Evolutionary conservation across 2,329 filamentous ascomycete genomes (phyloP).

Genomic region (Myriosclerotinia duriaeana): DNA sequence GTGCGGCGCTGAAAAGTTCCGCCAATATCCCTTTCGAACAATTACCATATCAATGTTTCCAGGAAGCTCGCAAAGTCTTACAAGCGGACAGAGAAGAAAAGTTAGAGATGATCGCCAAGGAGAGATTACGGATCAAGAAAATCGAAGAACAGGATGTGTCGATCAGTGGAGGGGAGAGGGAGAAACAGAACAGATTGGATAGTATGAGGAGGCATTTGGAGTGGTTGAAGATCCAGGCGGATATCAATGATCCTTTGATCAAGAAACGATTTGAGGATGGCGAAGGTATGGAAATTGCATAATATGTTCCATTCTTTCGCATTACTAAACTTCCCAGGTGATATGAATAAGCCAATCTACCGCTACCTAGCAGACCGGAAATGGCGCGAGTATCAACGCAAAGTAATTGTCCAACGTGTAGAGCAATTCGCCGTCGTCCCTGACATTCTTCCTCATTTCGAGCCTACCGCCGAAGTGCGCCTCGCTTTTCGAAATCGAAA

Average conservation of each 20-base stretch:
- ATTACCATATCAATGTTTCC: conserved; percentile 95
- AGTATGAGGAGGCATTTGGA: conserved; percentile 74
- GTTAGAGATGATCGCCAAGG: conserved; percentile 66
- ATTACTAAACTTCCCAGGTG: conserved; percentile 55
- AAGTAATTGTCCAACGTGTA: conserved; percentile 80
- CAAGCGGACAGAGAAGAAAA: conserved; percentile 79
- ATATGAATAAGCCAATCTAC: conserved; percentile 97
- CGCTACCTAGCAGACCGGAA: conserved; percentile 81
- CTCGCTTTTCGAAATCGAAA: conserved; percentile 73
- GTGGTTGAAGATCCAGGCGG: conserved; percentile 80
- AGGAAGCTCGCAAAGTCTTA: conserved; percentile 86
- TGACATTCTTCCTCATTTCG: conserved; percentile 78
- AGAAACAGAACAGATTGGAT: conserved; percentile 64
- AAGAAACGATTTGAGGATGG: conserved; percentile 95
- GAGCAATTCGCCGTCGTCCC: conserved; percentile 83
- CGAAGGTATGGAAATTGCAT: conserved; percentile 58
- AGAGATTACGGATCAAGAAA: conserved; percentile 66
- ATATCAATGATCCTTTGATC: conserved; percentile 91
- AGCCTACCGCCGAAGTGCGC: conserved; percentile 76
- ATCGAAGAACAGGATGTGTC: conserved; percentile 60
- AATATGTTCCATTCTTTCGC: background rate
- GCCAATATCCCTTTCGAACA: conserved; percentile 81
- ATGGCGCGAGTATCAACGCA: conserved; percentile 81
- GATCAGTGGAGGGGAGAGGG: conserved; percentile 59
- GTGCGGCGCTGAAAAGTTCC: conserved; percentile 65